Conservation (phyloP, 345 rosid species). For the Corchorus capsularis region DNA sequence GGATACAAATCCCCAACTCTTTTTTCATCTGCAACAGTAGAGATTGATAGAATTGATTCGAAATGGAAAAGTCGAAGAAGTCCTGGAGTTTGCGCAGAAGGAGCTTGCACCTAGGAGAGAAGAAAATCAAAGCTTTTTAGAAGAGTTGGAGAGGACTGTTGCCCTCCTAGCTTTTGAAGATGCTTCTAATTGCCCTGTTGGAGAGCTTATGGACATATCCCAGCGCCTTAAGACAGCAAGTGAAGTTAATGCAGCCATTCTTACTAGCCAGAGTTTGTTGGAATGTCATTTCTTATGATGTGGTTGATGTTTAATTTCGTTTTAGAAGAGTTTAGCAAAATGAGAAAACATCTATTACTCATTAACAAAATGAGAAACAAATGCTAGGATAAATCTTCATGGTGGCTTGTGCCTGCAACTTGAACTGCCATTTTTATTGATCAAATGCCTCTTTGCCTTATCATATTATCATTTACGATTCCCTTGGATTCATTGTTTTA, state of each 20-base stretch:
- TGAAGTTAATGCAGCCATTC: constrained; percentile 97
- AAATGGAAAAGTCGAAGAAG: constrained; percentile 87
- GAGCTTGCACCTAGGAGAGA: constrained; percentile 99
- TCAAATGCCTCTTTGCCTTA: too few species aligned
- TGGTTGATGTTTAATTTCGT: constrained; percentile 24
- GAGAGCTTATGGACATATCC: constrained; percentile 83
- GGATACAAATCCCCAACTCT: constrained; percentile 92
- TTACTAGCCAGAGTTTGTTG: constrained; percentile 83
- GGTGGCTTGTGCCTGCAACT: too few species aligned
- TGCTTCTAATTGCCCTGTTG: constrained; percentile 79
- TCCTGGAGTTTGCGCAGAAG: constrained; percentile 97
- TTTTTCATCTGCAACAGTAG: constrained; percentile 99
- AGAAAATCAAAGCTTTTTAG: constrained; percentile 90
- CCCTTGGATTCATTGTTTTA: too few species aligned
- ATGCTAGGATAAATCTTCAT: too few species aligned
- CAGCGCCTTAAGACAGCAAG: constrained; percentile 96
- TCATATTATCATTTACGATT: too few species aligned
- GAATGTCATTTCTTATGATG: constrained; percentile 12
- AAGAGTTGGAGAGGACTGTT: constrained; percentile 95
- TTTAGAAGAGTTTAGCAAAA: constrained; percentile 22
- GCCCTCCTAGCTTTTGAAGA: constrained; percentile 93
- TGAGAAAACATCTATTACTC: too few species aligned
- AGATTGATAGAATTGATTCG: constrained; percentile 94
- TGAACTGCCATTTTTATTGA: too few species aligned
- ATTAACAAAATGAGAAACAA: too few species aligned